Conservation (phyloP, 306 rosid species). For the Acacia acuminata region DNA sequence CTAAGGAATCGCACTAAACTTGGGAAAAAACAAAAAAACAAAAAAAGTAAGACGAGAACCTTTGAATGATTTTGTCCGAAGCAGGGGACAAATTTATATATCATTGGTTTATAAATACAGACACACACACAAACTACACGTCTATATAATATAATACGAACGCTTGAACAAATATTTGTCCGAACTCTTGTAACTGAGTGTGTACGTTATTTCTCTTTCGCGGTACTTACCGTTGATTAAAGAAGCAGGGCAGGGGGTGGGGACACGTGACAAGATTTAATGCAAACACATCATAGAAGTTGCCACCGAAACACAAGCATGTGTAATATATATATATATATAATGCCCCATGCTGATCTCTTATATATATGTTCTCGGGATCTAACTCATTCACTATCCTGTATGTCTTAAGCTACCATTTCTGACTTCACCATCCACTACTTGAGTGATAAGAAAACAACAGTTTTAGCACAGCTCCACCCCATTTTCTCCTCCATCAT, state of each 20-base stretch:
- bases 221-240: too few species aligned
- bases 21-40: background rate
- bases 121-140: too few species aligned
- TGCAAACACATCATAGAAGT: background rate
- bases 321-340: background rate
- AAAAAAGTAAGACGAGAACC: too few species aligned
- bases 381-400: background rate
- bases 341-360: background rate
- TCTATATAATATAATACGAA: too few species aligned
- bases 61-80: background rate
- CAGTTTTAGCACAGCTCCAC: background rate
- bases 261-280: background rate
- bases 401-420: background rate
- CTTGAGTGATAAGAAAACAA: background rate
- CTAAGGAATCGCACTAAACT: background rate
- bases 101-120: too few species aligned
- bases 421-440: background rate
- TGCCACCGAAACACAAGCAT: background rate
- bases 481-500: background rate
- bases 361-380: background rate
- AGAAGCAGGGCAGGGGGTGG: background rate
- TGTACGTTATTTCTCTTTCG: too few species aligned
- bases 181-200: too few species aligned
- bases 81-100: too few species aligned
- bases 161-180: too few species aligned